Percentiles rank a stretch among this genome's conserved stretches.
Conservation (phyloP, 2,329 filamentous ascomycete genomes). For the Apiospora rasikravindrae region DNA sequence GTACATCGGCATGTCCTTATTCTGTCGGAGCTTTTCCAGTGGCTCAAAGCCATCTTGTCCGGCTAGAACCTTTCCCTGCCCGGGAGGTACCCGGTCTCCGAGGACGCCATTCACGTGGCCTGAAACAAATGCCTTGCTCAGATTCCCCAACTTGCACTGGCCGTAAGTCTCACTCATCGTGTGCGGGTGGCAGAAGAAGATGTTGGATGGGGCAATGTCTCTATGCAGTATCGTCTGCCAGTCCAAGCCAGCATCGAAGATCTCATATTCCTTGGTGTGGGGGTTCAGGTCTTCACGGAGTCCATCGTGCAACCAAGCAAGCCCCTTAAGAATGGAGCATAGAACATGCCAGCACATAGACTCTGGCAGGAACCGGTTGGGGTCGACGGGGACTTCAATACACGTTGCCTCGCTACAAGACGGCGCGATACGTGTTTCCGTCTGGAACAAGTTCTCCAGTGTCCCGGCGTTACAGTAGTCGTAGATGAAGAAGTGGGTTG, state of each 20-base stretch:
- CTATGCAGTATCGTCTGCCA: conserved; percentile 60
- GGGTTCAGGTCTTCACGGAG: conserved; percentile 33
- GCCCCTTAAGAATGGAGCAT: conserved; percentile 51
- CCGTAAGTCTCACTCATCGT: conserved; percentile 55
- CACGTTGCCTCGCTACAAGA: background rate
- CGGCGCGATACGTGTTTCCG: background rate
- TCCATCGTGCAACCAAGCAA: conserved; percentile 60
- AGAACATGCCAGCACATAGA: conserved; percentile 62
- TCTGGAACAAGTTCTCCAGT: conserved; percentile 47
- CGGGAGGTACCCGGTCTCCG: conserved; percentile 18
- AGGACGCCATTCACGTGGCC: conserved; percentile 38
- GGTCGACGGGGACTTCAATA: conserved; percentile 7
- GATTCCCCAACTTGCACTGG: conserved; percentile 58
- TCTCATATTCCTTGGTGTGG: conserved; percentile 20
- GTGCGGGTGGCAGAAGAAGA: conserved; percentile 55
- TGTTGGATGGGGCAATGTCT: conserved; percentile 51
- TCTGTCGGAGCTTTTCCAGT: conserved; percentile 29
- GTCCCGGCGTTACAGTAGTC: conserved; percentile 59
- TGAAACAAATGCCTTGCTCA: conserved; percentile 47
- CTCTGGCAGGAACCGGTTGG: conserved; percentile 51
- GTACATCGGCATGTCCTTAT: conserved; percentile 27
- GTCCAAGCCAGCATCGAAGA: conserved; percentile 39
- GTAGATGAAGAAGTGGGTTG: conserved; percentile 49
- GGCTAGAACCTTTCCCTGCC: conserved; percentile 31
- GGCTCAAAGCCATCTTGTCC: conserved; percentile 26